phyloP scores from a whole-genome alignment of 2,329 filamentous ascomycete species.

The Talaromyces amestolkiae region DNA sequence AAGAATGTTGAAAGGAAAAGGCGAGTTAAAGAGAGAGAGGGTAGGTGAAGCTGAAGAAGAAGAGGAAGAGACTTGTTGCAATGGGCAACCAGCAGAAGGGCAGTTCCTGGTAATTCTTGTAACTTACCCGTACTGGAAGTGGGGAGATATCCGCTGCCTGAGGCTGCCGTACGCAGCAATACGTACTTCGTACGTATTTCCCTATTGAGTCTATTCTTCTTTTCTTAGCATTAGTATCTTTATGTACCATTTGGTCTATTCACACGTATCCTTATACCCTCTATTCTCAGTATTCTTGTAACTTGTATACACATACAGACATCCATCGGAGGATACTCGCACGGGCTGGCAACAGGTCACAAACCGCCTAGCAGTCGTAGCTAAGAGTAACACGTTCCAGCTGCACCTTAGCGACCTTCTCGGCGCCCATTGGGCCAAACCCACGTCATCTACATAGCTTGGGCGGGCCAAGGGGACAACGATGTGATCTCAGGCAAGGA shows the following conservation, averaged over 20 bases:
- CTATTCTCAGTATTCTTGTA: neutral
- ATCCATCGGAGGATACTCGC: neutral
- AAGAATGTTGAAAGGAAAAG: conserved; percentile 11
- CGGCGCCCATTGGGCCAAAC: conserved; percentile 5
- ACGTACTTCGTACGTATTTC: neutral
- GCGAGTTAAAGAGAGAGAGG: conserved; percentile 8
- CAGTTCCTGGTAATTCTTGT: neutral
- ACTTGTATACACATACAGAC: neutral
- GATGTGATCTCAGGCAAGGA: conserved; percentile 6
- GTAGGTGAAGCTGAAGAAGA: conserved; percentile 13
- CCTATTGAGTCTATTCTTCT: neutral
- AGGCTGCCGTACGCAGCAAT: neutral
- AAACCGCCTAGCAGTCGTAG: neutral
- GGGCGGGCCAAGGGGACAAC: neutral
- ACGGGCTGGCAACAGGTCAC: neutral
- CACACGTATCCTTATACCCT: neutral
- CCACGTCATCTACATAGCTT: conserved; percentile 11
- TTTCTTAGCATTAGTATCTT: neutral
- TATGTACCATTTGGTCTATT: neutral
- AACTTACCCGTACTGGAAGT: neutral
- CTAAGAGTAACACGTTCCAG: conserved; percentile 13
- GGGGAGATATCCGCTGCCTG: conserved; percentile 15
- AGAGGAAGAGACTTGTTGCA: conserved; percentile 14
- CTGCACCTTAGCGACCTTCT: neutral
- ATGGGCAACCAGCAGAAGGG: conserved; percentile 14